These are phyloP conservation scores for Fistulinella prunicolor DNA, from an alignment of 768 basidiomycete species.

Conservation along the genomic window DNA sequence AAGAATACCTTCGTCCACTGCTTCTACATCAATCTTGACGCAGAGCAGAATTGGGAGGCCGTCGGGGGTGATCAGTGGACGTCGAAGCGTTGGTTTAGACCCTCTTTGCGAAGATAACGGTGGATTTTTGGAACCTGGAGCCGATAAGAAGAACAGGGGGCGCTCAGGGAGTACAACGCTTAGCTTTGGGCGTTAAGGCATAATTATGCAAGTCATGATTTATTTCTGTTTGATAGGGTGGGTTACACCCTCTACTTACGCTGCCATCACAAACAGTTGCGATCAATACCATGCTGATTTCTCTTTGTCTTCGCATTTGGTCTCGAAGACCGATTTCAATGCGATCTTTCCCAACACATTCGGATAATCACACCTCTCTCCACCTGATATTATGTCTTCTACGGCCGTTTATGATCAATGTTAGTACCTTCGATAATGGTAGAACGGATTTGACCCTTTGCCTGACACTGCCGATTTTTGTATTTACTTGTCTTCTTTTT, in stretches of 20 bases:
- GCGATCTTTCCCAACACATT: slow-evolving; percentile 9
- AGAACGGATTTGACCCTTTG: slow-evolving; percentile 4
- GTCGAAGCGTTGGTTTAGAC: slow-evolving; percentile 40
- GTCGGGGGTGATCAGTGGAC: slow-evolving; percentile 38
- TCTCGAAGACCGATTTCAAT: slow-evolving; percentile 24
- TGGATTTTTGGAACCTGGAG: slow-evolving; percentile 15
- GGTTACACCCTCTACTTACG: slow-evolving; percentile 10
- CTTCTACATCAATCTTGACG: slow-evolving; percentile 30
- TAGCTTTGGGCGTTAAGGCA: slow-evolving; percentile 18
- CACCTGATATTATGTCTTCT: slow-evolving; percentile 12
- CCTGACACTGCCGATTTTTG: slow-evolving; percentile 6
- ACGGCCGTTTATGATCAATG: slow-evolving; percentile 26
- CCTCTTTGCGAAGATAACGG: slow-evolving; percentile 19
- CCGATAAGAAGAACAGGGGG: slow-evolving; percentile 21
- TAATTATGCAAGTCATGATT: slow-evolving; percentile 15
- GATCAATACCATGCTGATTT: slow-evolving; percentile 10
- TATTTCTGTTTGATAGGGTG: slow-evolving; percentile 7
- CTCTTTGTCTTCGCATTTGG: slow-evolving; percentile 11
- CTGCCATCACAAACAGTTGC: slow-evolving; percentile 13
- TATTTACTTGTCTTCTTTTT: slow-evolving; percentile 11
- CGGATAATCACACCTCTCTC: slow-evolving; percentile 9
- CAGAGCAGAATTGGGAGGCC: slow-evolving; percentile 49
- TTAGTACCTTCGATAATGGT: slow-evolving; percentile 22
- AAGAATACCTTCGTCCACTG: slow-evolving; percentile 38
- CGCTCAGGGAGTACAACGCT: slow-evolving; percentile 30